Conservation (phyloP, 495 filamentous ascomycete species). For the Trichoderma erinaceum region DNA sequence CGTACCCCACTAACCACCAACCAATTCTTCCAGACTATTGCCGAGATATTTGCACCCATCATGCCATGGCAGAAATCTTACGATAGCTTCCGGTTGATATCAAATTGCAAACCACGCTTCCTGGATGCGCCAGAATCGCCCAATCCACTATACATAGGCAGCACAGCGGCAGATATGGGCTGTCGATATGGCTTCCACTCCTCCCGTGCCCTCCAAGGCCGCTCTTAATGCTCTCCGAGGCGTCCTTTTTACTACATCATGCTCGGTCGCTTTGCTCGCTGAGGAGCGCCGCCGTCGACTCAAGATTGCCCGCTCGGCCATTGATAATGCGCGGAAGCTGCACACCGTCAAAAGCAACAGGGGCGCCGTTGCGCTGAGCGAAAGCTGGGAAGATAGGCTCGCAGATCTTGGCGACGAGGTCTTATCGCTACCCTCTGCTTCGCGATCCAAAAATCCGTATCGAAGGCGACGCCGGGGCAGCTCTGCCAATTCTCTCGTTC, state of each 20-base stretch:
- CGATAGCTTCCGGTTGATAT: background rate
- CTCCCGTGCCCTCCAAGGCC: constrained; percentile 47
- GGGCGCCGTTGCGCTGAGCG: background rate
- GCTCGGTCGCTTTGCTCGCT: constrained; percentile 45
- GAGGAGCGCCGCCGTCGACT: constrained; percentile 50
- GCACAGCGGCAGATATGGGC: background rate
- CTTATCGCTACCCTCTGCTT: background rate
- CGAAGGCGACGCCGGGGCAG: constrained; percentile 1
- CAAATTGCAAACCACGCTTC: background rate
- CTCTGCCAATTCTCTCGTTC: background rate
- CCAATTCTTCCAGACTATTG: background rate
- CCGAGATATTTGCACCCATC: constrained; percentile 5
- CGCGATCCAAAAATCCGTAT: background rate
- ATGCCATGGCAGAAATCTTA: constrained; percentile 13
- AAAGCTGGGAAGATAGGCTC: constrained; percentile 7
- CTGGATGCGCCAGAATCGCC: background rate
- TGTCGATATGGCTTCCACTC: constrained; percentile 27
- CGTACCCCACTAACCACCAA: background rate
- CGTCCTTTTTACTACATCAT: constrained; percentile 47
- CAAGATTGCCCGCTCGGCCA: constrained; percentile 35
- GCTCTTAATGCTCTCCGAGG: constrained; percentile 47
- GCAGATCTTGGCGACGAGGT: background rate
- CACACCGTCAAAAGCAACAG: constrained; percentile 12
- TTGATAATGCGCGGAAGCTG: constrained; percentile 34
- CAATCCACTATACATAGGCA: background rate